phyloP scores from a whole-genome alignment of 495 filamentous ascomycete species.

The Antarctomyces pellizariae region DNA sequence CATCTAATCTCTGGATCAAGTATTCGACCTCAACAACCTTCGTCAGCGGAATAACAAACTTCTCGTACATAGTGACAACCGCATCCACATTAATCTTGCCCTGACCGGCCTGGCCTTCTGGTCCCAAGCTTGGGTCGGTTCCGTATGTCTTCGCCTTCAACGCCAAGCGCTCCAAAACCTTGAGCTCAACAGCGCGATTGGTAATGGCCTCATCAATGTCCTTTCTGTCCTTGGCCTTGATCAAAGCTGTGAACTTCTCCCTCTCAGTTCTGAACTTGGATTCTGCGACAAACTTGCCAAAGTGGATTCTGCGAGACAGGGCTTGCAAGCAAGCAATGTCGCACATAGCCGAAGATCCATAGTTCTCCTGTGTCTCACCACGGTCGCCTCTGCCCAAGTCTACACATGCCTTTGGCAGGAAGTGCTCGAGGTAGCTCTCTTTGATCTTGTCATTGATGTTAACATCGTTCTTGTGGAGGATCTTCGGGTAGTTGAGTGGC shows the following conservation, averaged over 20 bases:
- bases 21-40: constrained; percentile 97
- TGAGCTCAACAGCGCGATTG: constrained; percentile 66
- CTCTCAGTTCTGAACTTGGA: constrained; percentile 81
- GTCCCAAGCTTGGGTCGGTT: constrained; percentile 50
- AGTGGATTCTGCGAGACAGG: constrained; percentile 79
- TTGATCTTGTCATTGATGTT: constrained; percentile 83
- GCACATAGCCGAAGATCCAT: constrained; percentile 75
- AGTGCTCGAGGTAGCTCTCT: constrained; percentile 52
- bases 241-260: constrained; percentile 56
- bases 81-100: constrained; percentile 80
- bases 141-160: constrained; percentile 93
- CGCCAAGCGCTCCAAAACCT: constrained; percentile 68
- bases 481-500: constrained; percentile 71
- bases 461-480: constrained; percentile 81
- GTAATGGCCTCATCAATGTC: constrained; percentile 84
- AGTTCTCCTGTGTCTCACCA: constrained; percentile 79
- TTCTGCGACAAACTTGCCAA: constrained; percentile 97
- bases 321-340: constrained; percentile 86
- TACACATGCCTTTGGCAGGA: constrained; percentile 65
- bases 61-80: constrained; percentile 85
- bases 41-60: constrained; percentile 87
- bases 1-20: constrained; percentile 69
- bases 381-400: constrained; percentile 48
- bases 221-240: constrained; percentile 49
- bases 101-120: constrained; percentile 12